Base-by-base conservation (phyloP, 1,284 basidiomycete genomes). In the Austroboletus novae-zelandiae region DNA sequence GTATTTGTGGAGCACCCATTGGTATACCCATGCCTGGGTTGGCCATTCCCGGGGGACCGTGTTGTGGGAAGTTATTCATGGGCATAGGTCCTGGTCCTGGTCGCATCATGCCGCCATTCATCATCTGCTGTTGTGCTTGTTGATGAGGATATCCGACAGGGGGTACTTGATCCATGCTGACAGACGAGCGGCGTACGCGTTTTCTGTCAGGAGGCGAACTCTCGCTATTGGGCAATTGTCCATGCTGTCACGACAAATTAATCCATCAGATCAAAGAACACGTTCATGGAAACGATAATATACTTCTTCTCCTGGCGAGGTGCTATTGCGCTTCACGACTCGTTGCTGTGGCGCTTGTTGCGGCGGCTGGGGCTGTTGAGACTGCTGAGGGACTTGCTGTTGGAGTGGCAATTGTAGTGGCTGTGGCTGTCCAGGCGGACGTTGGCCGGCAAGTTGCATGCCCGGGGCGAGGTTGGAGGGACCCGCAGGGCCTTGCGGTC, bases 221-320 rank as follows among this genome's bases (percentile, higher is more conserved):
- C 8, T 84, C 82, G 34, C 66, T 81, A 48, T 74, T 75, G 29
- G 74, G 74, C 41, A 79, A 55, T 40, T 72, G 73, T 45, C 81
- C 79, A 53, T 80, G 76, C 77, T 81, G 50, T 34, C 48, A 50
- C 43, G 15, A 46, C 15, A 23, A 23, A 23, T 23, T 23, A 23
- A 23, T 23, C 20, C 18, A 45, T 54, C 37, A 52, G 47, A 54
- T 42, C n/a, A 11, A 43, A 6, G 14, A 43, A 37, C 6, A 44
- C 7, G 20, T 34, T 23, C 20, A 23, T 23, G 20, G 3, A 43
- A 14, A 35, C 29, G 32, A 43, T 8, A 23, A 31, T 60, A 58
- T 60, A 87, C 85, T 63, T 86, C 86, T 62, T 86, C 84, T 43
- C 77, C 80, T 6, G 86, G 85, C 2, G 85, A 85, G 13, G 81